These are phyloP conservation scores for Pythium periplocum DNA, from an alignment of 352 stramenopile genomes.

Conservation along the genomic window DNA sequence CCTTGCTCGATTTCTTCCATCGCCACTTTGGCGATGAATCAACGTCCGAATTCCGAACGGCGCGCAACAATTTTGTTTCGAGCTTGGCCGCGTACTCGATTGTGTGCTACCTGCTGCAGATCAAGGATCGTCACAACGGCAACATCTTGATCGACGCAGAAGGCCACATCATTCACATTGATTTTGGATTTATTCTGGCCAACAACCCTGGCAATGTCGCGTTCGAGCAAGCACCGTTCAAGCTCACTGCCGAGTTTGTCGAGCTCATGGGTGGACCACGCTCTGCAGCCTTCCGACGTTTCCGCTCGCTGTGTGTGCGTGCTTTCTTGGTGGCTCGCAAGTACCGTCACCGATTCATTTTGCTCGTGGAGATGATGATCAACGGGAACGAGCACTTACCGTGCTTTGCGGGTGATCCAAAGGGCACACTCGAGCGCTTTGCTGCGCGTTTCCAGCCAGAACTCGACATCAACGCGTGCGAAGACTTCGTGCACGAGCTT, in stretches of 20 bases:
- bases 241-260: constrained; percentile 96
- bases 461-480: constrained; percentile 91
- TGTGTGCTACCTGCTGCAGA: constrained; percentile 95
- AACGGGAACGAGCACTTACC: constrained; percentile 95
- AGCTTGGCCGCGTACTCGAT: constrained; percentile 90
- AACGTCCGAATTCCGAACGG: constrained; percentile 65
- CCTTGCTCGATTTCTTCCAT: constrained; percentile 92
- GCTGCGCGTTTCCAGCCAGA: constrained; percentile 92
- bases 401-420: constrained; percentile 93
- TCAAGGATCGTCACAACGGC: constrained; percentile 98
- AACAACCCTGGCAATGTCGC: constrained; percentile 91
- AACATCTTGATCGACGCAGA: constrained; percentile 96
- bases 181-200: constrained; percentile 95
- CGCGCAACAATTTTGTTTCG: constrained; percentile 85
- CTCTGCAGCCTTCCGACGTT: constrained; percentile 91
- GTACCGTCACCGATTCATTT: constrained; percentile 93
- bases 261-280: constrained; percentile 93
- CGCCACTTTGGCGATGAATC: constrained; percentile 87
- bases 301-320: constrained; percentile 93
- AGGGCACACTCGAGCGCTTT: constrained; percentile 87
- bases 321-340: constrained; percentile 94
- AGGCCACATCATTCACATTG: constrained; percentile 97
- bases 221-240: constrained; percentile 97
- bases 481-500: constrained; percentile 94
- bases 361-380: constrained; percentile 97